phyloP scores from a whole-genome alignment of 106 monocot genomes.

The Dactylorhiza incarnata region DNA sequence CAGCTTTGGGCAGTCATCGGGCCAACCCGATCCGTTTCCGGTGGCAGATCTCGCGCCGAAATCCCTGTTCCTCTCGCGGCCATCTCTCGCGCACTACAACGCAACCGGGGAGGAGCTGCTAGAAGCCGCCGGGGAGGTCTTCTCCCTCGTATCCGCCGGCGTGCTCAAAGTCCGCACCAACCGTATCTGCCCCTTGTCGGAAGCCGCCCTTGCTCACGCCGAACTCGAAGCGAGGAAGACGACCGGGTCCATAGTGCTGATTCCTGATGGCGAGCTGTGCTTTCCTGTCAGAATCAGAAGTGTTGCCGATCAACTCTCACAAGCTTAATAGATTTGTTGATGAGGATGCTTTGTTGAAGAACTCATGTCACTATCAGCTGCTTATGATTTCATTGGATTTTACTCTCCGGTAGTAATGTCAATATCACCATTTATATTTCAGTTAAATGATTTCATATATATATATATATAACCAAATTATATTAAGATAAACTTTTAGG shows the following conservation, averaged over 20 bases:
- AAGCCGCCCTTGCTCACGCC: constrained; percentile 60
- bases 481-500: no score
- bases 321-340: no score
- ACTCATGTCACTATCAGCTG: no score
- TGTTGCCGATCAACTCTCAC: no score
- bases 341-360: no score
- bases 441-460: no score
- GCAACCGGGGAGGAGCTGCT: constrained; percentile 69
- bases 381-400: no score
- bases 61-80: constrained; percentile 58
- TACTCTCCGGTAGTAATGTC: no score
- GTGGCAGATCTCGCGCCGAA: constrained; percentile 52
- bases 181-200: constrained; percentile 55
- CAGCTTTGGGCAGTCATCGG: constrained; percentile 72
- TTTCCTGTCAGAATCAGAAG: no score
- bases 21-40: constrained; percentile 45
- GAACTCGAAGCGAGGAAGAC: constrained; percentile 71
- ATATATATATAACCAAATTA: no score
- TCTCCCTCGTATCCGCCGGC: constrained; percentile 41
- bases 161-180: constrained; percentile 54
- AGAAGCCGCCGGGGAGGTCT: constrained; percentile 56
- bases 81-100: constrained; percentile 52
- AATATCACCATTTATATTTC: no score
- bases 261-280: constrained; percentile 17
- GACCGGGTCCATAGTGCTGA: constrained; percentile 53